phyloP scores from a whole-genome alignment of 345 rosid genomes.

The Boechera divaricarpa region DNA sequence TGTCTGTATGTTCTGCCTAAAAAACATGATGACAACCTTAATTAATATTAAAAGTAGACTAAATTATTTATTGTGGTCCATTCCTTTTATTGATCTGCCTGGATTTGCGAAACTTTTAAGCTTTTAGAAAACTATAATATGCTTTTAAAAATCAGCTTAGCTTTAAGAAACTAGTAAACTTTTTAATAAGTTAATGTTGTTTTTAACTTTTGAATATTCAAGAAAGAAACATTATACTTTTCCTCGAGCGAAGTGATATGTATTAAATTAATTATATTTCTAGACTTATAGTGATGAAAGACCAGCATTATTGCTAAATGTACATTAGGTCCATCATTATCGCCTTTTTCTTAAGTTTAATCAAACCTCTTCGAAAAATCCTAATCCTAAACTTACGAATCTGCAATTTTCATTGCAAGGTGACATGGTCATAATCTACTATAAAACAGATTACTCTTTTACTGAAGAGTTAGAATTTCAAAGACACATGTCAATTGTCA shows the following conservation, averaged over 20 bases:
- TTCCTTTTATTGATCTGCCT: slow-evolving; percentile 29
- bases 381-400: not conserved
- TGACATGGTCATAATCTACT: slow-evolving; percentile 9
- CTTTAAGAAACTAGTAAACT: not conserved
- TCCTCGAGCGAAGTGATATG: slow-evolving; percentile 40
- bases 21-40: slow-evolving; percentile 9
- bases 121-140: slow-evolving; percentile 27
- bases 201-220: slow-evolving; percentile 19
- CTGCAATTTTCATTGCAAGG: not conserved
- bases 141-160: slow-evolving; percentile 2
- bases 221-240: slow-evolving; percentile 13
- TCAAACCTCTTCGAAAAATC: not conserved
- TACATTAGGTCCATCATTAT: slow-evolving; percentile 24
- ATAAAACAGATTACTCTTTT: slow-evolving; percentile 7
- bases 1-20: slow-evolving; percentile 4
- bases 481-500: slow-evolving; percentile 44
- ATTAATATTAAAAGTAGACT: not conserved
- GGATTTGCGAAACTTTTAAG: slow-evolving; percentile 40
- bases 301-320: slow-evolving; percentile 34
- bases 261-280: slow-evolving; percentile 12
- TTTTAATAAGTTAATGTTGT: slow-evolving; percentile 1
- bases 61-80: slow-evolving; percentile 14
- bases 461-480: not conserved
- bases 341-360: not conserved
- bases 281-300: slow-evolving; percentile 35